Percentiles rank a stretch among this genome's conserved stretches.
Evolutionary conservation across 2,329 filamentous ascomycete genomes (phyloP).

Genomic region (Dactylonectria macrodidyma): DNA sequence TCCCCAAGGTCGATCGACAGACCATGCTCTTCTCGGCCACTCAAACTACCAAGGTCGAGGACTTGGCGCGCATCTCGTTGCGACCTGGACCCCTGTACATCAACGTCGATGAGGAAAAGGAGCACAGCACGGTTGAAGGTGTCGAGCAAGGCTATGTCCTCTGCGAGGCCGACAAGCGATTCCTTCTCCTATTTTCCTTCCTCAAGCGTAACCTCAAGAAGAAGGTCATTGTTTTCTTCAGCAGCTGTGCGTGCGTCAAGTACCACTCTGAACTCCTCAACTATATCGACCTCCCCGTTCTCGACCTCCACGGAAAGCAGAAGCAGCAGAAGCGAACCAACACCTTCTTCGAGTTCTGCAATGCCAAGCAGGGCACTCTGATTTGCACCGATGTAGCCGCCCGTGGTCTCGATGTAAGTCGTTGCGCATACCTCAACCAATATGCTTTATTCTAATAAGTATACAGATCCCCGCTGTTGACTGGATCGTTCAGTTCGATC

Average conservation of each 20-base stretch:
- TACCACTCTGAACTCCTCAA: constrained; percentile 97
- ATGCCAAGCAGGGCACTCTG: constrained; percentile 84
- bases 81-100: constrained; percentile 94
- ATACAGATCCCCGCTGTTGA: constrained; percentile 88
- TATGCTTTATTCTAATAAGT: constrained; percentile 29
- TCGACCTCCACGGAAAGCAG: constrained; percentile 93
- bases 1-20: constrained; percentile 89
- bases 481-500: constrained; percentile 97
- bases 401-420: constrained; percentile 85
- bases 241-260: constrained; percentile 92
- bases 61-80: constrained; percentile 93
- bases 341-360: constrained; percentile 95
- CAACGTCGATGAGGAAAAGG: constrained; percentile 92
- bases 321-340: constrained; percentile 99
- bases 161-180: constrained; percentile 93
- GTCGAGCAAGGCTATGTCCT: constrained; percentile 97
- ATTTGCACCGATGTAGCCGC: constrained; percentile 98
- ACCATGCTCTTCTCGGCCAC: constrained; percentile 99
- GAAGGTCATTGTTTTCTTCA: constrained; percentile 98
- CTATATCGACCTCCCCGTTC: constrained; percentile 93
- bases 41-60: constrained; percentile 98
- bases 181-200: constrained; percentile 94
- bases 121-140: constrained; percentile 92
- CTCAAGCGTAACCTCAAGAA: constrained; percentile 91
- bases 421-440: background rate